These are phyloP conservation scores for Borovskyia barvae DNA, from an alignment of 208 protist species.

Conservation along the genomic window DNA sequence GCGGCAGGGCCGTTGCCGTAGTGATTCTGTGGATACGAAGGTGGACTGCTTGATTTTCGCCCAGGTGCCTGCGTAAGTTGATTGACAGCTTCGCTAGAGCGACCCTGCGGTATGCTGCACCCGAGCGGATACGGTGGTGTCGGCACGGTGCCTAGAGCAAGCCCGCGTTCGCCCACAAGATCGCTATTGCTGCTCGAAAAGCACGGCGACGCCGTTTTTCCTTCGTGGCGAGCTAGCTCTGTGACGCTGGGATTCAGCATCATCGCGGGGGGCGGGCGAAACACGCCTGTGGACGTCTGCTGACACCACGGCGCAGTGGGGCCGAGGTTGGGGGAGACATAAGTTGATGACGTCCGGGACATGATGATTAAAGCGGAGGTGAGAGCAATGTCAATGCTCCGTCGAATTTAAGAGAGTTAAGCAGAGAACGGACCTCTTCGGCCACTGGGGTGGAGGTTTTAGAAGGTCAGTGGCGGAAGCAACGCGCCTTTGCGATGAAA, in stretches of 20 bases:
- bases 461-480: too few species aligned
- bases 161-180: slow-evolving; percentile 6
- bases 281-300: slow-evolving; percentile 64
- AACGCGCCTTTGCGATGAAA: too few species aligned
- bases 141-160: not conserved
- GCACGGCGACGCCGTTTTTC: slow-evolving; percentile 2
- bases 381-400: too few species aligned
- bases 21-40: slow-evolving; percentile 17
- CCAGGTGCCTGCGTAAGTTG: slow-evolving; percentile 4
- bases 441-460: too few species aligned
- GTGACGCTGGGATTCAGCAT: slow-evolving; percentile 14
- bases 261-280: slow-evolving; percentile 51
- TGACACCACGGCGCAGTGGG: slow-evolving; percentile 61
- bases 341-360: slow-evolving; percentile 34
- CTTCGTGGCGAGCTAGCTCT: slow-evolving; percentile 13
- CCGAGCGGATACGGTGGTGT: not conserved
- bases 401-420: too few species aligned
- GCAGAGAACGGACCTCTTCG: too few species aligned
- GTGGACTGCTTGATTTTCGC: slow-evolving; percentile 16
- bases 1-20: slow-evolving; percentile 14
- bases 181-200: slow-evolving; percentile 5
- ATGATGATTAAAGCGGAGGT: slow-evolving; percentile 10
- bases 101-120: not conserved
- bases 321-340: slow-evolving; percentile 61
- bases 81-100: slow-evolving; percentile 1